phyloP scores from a whole-genome alignment of 192 early-diverging fungal species.

The Entomortierella chlamydospora region DNA sequence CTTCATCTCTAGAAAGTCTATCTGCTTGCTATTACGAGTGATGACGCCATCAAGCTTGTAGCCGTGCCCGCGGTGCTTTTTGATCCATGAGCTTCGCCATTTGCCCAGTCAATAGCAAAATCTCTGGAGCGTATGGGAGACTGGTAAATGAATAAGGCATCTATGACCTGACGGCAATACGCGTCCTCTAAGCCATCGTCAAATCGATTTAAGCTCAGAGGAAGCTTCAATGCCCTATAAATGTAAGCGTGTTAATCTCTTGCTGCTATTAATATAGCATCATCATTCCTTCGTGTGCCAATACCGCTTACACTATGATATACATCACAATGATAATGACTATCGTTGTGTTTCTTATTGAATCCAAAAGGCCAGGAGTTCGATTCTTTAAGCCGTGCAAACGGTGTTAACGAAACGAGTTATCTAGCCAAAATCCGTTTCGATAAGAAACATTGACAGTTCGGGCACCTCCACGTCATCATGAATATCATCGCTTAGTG shows the following conservation, averaged over 20 bases:
- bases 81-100: slow-evolving; percentile 19
- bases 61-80: slow-evolving; percentile 18
- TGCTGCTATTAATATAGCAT: no score
- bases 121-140: slow-evolving; percentile 11
- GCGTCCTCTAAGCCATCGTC: slow-evolving; percentile 22
- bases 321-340: no score
- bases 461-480: no score
- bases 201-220: not conserved
- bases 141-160: slow-evolving; percentile 5
- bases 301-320: no score
- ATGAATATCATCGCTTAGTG: no score
- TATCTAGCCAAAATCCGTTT: no score
- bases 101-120: slow-evolving; percentile 14
- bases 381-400: no score
- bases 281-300: no score
- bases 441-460: no score
- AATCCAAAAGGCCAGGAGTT: no score
- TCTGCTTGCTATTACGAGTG: slow-evolving; percentile 6
- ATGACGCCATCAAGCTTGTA: slow-evolving; percentile 11
- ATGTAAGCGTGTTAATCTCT: not conserved
- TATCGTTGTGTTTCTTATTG: no score
- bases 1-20: slow-evolving; percentile 16
- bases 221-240: slow-evolving; percentile 12
- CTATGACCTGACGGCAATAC: slow-evolving; percentile 19
- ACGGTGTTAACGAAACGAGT: no score